Percentiles rank a stretch among this genome's conserved stretches.
These are phyloP conservation scores for Auricularia heimuer DNA, from an alignment of 768 basidiomycete species.

Conservation along the genomic window DNA sequence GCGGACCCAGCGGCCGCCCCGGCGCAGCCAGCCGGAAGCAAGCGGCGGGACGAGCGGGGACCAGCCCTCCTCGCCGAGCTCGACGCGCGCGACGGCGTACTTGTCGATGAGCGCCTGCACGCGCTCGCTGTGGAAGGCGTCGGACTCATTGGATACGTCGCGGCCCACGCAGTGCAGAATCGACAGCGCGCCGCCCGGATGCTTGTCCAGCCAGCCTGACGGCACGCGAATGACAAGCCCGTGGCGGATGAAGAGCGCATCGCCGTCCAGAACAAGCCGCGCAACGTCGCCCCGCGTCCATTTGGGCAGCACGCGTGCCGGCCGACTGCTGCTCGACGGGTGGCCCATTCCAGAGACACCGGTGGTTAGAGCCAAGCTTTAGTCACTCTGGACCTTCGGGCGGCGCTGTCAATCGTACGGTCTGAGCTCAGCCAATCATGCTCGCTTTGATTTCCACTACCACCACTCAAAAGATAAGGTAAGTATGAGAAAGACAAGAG, in stretches of 20 bases:
- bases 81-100: constrained; percentile 64
- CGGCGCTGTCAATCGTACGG: no score
- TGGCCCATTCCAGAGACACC: no score
- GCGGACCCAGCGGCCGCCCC: constrained; percentile 48
- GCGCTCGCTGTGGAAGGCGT: constrained; percentile 74
- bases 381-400: no score
- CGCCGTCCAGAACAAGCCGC: constrained; percentile 61
- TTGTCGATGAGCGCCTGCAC: constrained; percentile 40
- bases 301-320: constrained; percentile 7
- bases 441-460: no score
- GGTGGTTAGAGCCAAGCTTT: no score
- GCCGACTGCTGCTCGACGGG: no score
- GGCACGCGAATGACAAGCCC: constrained; percentile 57
- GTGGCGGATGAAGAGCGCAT: constrained; percentile 65
- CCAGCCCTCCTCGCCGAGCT: constrained; percentile 47
- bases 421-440: no score
- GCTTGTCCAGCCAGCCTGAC: constrained; percentile 65
- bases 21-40: constrained; percentile 70
- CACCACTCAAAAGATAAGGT: no score
- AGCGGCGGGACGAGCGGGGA: constrained; percentile 77
- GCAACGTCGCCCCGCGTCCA: constrained; percentile 53
- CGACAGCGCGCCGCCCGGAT: constrained; percentile 84
- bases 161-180: constrained; percentile 93
- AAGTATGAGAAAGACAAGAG: no score
- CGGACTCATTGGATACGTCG: constrained; percentile 90